Percentiles rank a stretch among this genome's conserved stretches.
These are phyloP conservation scores for Podospora didyma DNA, from an alignment of 495 filamentous ascomycete genomes.

Conservation along the genomic window DNA sequence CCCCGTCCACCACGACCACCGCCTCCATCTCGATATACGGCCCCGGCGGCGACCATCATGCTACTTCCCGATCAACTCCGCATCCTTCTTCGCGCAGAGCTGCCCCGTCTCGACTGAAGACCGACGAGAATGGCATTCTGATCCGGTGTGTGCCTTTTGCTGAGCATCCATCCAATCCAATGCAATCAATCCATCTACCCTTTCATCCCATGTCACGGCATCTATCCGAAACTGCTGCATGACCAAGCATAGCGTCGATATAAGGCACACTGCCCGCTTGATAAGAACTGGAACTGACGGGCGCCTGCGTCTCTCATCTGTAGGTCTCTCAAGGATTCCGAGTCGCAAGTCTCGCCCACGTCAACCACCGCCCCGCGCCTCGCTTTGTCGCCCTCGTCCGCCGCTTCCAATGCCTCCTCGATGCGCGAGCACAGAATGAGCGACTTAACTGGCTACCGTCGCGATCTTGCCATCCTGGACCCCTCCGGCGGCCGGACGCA, in stretches of 20 bases:
- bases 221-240: constrained; percentile 5
- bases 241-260: too few species aligned
- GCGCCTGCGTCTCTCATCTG: constrained; percentile 16
- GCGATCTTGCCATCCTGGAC: constrained; percentile 66
- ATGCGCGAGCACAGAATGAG: constrained; percentile 47
- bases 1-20: constrained; percentile 24
- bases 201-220: constrained; percentile 2
- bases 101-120: constrained; percentile 55
- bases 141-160: constrained; percentile 38
- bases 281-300: constrained; percentile 17
- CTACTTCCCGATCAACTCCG: constrained; percentile 24
- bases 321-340: constrained; percentile 37
- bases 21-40: constrained; percentile 39
- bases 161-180: constrained; percentile 14
- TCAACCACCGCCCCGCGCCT: constrained; percentile 37
- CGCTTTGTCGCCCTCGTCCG: constrained; percentile 46
- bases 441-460: constrained; percentile 62
- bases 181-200: not conserved
- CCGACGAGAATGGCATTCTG: constrained; percentile 42
- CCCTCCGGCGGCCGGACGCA: constrained; percentile 48
- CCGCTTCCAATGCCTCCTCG: constrained; percentile 40
- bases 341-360: constrained; percentile 51
- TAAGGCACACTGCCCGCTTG: too few species aligned
- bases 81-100: constrained; percentile 36
- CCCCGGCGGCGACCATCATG: constrained; percentile 36